These are phyloP conservation scores for Zostera marina DNA, from an alignment of 116 monocot species.

Conservation along the genomic window DNA sequence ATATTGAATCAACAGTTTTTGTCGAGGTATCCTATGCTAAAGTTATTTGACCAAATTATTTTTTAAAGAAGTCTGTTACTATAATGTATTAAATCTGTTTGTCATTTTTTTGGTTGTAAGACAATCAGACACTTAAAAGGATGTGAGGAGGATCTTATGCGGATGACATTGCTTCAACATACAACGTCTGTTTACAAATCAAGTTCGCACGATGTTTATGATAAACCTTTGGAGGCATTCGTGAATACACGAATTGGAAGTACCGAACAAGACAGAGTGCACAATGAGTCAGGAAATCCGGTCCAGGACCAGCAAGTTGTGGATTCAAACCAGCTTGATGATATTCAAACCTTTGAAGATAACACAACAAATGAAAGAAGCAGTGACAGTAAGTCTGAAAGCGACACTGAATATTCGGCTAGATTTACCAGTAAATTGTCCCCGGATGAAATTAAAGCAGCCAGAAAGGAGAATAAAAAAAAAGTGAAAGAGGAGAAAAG, in stretches of 20 bases:
- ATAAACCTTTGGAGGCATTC: conserved; percentile 51
- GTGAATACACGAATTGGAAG: conserved; percentile 22
- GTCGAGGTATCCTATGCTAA: conserved; percentile 41
- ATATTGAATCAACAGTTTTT: conserved; percentile 52
- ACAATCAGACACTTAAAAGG: conserved; percentile 62
- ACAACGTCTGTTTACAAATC: conserved; percentile 44
- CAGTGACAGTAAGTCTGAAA: conserved; percentile 21
- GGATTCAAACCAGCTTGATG: conserved; percentile 3
- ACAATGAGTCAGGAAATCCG: neutral
- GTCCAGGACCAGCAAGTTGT: neutral
- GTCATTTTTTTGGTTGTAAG: conserved; percentile 11
- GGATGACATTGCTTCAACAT: conserved; percentile 53
- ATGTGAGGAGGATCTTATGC: conserved; percentile 54
- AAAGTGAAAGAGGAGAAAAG: conserved; percentile 95
- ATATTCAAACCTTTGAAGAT: neutral
- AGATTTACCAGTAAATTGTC: conserved; percentile 18
- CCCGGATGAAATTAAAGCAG: conserved; percentile 44
- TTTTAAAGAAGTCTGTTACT: too few relatives aligned
- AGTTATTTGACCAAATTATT: neutral
- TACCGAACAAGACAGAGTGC: conserved; percentile 7
- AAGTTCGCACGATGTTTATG: conserved; percentile 44
- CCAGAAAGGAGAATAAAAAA: conserved; percentile 93
- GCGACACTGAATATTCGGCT: conserved; percentile 7
- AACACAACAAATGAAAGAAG: conserved; percentile 18
- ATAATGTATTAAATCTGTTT: neutral